Evolutionary conservation across 1,284 basidiomycete species (phyloP), one percentile per base, ranked within the genome.

Genomic region (Gymnopus androsaceus): DNA sequence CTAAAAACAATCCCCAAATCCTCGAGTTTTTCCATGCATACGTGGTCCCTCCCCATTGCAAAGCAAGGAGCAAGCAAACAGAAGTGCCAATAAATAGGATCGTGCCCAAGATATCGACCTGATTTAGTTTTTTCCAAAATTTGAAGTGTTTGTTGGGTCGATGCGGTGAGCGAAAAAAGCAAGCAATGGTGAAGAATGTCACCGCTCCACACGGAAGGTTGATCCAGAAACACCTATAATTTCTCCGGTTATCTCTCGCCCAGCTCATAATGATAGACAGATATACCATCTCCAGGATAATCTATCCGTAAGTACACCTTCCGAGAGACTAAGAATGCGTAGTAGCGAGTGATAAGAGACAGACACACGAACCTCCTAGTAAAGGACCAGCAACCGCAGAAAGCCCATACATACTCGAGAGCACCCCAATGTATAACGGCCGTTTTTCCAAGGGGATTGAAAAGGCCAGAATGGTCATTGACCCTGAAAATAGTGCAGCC

Each of bases 251-350:
- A n/a, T n/a, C n/a, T n/a, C n/a, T n/a, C n/a, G n/a, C n/a, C n/a
- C n/a, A n/a, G n/a, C n/a, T 66, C 45, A 76, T 58, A 55, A 76
- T 70, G 28, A 25, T 12, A 27, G 44, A 12, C 7, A 1, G n/a
- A n/a, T n/a, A n/a, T n/a, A n/a, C n/a, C n/a, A n/a, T n/a, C n/a
- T n/a, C n/a, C n/a, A n/a, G n/a, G n/a, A n/a, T n/a, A n/a, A n/a
- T n/a, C n/a, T n/a, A n/a, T n/a, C n/a, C n/a, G n/a, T n/a, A n/a
- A n/a, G n/a, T n/a, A n/a, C n/a, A n/a, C n/a, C n/a, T n/a, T n/a
- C n/a, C n/a, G n/a, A n/a, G n/a, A n/a, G n/a, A n/a, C n/a, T n/a
- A n/a, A n/a, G n/a, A n/a, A n/a, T n/a, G n/a, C n/a, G n/a, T n/a
- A n/a, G n/a, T n/a, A n/a, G n/a, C n/a, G n/a, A n/a, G n/a, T n/a